Evolutionary conservation across 768 basidiomycete genomes (phyloP).

Genomic region (Punctularia strigosozonata): DNA sequence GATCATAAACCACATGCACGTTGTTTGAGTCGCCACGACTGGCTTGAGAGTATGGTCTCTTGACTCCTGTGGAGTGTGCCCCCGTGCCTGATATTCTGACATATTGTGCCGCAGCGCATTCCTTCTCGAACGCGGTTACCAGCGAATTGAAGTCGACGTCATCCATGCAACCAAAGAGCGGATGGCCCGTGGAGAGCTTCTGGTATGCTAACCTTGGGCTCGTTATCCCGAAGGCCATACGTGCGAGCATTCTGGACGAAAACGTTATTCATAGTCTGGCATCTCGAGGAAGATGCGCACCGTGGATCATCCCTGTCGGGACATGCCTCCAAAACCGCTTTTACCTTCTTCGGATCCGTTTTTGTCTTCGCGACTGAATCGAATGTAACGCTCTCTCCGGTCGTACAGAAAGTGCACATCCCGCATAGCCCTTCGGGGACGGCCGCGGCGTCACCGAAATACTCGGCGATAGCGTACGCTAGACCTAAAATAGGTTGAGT

Average conservation of each 20-base stretch:
- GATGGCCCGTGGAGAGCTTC: constrained; percentile 28
- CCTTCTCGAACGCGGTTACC: constrained; percentile 27
- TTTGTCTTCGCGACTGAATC: constrained; percentile 9
- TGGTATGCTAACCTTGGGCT: constrained; percentile 30
- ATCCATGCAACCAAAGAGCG: constrained; percentile 33
- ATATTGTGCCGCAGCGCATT: too few relatives aligned
- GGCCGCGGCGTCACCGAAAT: constrained; percentile 31
- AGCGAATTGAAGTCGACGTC: constrained; percentile 27
- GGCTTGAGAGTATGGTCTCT: too few relatives aligned
- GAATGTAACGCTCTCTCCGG: constrained; percentile 22
- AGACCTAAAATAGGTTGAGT: constrained; percentile 20
- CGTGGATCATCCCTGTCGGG: constrained; percentile 36
- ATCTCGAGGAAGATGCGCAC: too few relatives aligned
- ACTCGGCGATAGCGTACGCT: constrained; percentile 26
- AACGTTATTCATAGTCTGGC: too few relatives aligned
- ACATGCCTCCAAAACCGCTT: constrained; percentile 28
- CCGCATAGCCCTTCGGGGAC: constrained; percentile 29
- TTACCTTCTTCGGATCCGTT: constrained; percentile 19
- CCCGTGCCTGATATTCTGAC: too few relatives aligned
- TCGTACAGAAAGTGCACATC: constrained; percentile 30
- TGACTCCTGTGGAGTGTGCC: too few relatives aligned
- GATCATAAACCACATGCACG: too few relatives aligned
- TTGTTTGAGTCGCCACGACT: too few relatives aligned
- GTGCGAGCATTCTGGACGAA: too few relatives aligned
- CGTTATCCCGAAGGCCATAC: constrained; percentile 38